Base-by-base conservation (phyloP, 441 rosid genomes). In the Brassica hybrid region DNA sequence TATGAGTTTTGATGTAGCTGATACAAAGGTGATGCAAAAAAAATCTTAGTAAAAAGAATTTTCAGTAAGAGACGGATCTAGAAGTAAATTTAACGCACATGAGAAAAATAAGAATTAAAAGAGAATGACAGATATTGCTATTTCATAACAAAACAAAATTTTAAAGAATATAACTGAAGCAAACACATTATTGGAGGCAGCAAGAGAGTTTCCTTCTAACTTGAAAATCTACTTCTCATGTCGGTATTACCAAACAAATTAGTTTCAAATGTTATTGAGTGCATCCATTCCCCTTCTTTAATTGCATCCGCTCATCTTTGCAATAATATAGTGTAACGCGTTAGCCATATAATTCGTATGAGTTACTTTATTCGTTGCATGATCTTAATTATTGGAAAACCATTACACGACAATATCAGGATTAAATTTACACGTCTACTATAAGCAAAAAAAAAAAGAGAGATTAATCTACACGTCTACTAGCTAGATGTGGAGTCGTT, bases 1-100 rank as follows among this genome's bases (percentile, higher is more conserved):
- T 77, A 71, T 65, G 54, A 43, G 56, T 43, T 30, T 18, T 65
- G 41, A 57, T 21, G 41, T 18, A 25, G 41, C 63, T 17, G 1
- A 54, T 36, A 43, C 8, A 54, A n/a, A 17, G 3, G 1, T 11
- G 14, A 36, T 64, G 48, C 25, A 1, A 45, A 59, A 57, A 21
- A 67, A 59, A 34, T 23, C 61, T 64, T 64, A 16, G 45, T 30
- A 34, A 77, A 34, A 0, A 12, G 56, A 64, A 32, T 50, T 27
- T 72, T 5, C 10, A 63, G 10, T 30, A 32, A 60, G 45, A 7
- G 34, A 13, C 27, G 69, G 30, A 65, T 38, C 50, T 7, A 50
- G 9, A 73, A 4, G 43, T 36, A 14, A 36, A 74, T 4, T 65
- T 52, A 3, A 73, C 32, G 27, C 23, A 36, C 17, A 65, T 21